Evolutionary conservation across 2,329 filamentous ascomycete genomes (phyloP).

Genomic region (Sclerotinia glacialis): DNA sequence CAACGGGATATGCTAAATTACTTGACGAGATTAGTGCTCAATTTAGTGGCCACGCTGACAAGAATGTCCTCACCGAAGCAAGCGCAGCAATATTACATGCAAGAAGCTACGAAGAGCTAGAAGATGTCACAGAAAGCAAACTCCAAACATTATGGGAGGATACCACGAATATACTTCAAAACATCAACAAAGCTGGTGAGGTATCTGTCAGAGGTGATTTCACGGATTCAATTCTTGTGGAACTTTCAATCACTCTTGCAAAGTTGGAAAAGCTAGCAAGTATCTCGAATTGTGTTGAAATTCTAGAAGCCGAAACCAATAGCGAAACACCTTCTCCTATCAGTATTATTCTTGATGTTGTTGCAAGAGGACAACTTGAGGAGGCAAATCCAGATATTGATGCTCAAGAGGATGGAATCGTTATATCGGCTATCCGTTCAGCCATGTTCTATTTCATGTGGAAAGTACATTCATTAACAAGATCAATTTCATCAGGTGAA

Average conservation of each 20-base stretch:
- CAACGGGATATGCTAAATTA: conserved; percentile 73
- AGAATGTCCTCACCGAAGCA: conserved; percentile 79
- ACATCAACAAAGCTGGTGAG: conserved; percentile 62
- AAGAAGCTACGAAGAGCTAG: conserved; percentile 80
- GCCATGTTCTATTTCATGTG: conserved; percentile 93
- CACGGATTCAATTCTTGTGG: conserved; percentile 60
- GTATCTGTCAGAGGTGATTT: conserved; percentile 71
- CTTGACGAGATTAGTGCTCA: conserved; percentile 92
- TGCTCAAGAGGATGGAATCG: conserved; percentile 74
- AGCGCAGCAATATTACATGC: conserved; percentile 80
- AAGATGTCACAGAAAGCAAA: conserved; percentile 79
- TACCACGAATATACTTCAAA: conserved; percentile 66
- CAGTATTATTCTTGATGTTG: conserved; percentile 67
- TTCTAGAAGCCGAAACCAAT: conserved; percentile 63
- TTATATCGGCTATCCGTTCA: conserved; percentile 71
- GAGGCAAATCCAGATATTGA: conserved; percentile 66
- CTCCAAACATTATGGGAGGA: conserved; percentile 84
- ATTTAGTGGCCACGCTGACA: conserved; percentile 88
- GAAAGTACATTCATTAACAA: conserved; percentile 66
- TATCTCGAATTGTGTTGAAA: conserved; percentile 72
- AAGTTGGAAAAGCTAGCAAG: conserved; percentile 79
- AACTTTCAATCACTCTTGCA: conserved; percentile 69
- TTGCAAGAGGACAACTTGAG: conserved; percentile 69
- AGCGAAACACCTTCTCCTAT: conserved; percentile 52
- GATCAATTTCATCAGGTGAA: conserved; percentile 52